Conservation (phyloP, 176 grass and related monocot genomes). For the Calamus simplicifolius region DNA sequence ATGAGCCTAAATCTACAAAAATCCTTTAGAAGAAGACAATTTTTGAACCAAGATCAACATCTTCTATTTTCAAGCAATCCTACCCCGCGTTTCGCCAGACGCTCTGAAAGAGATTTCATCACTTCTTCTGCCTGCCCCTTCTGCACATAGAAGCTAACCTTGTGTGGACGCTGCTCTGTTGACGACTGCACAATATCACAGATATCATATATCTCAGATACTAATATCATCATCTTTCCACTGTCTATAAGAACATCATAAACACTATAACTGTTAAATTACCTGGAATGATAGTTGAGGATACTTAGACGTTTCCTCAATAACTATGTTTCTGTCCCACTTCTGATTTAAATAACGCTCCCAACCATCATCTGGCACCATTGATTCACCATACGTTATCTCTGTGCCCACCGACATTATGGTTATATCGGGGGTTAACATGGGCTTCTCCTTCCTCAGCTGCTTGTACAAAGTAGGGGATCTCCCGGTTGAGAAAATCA, state of each 20-base stretch:
- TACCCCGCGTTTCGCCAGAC: constrained; percentile 48
- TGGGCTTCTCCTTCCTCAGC: constrained; percentile 64
- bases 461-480: constrained; percentile 59
- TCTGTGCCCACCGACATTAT: constrained; percentile 97
- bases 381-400: constrained; percentile 76
- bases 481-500: constrained; percentile 87
- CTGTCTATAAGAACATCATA: too few species aligned
- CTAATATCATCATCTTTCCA: too few species aligned
- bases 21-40: too few species aligned
- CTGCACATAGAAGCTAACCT: constrained; percentile 76
- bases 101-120: constrained; percentile 48
- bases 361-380: constrained; percentile 78
- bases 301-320: constrained; percentile 65
- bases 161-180: constrained; percentile 71
- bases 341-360: constrained; percentile 48
- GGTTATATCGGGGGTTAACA: constrained; percentile 79
- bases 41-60: constrained; percentile 3
- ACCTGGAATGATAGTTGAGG: constrained; percentile 71
- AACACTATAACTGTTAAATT: neutral
- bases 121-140: constrained; percentile 57
- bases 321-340: constrained; percentile 69
- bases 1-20: too few species aligned
- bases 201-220: too few species aligned
- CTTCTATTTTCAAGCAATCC: neutral
- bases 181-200: constrained; percentile 34